A percentile compares a stretch with the other conserved stretches of the same genome.
These are phyloP conservation scores for Dictyostelium brefeldianum DNA, from an alignment of 78 protist genomes.

Conservation along the genomic window DNA sequence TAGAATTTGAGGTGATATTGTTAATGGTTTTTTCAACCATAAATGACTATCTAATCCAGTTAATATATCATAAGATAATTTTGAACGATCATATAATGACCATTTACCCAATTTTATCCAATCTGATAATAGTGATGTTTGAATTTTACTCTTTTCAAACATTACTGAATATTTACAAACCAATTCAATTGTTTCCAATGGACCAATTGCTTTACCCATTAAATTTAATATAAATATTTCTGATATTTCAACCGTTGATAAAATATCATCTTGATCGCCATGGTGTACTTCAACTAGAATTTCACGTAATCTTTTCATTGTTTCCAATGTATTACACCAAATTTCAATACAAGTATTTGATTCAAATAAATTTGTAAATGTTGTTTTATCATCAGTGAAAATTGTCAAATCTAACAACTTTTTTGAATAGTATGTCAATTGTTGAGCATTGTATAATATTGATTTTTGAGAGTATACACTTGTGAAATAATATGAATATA, in stretches of 20 bases:
- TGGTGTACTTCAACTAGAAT: neutral
- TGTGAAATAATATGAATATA: conserved; percentile 8
- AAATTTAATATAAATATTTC: neutral
- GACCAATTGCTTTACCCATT: conserved; percentile 71
- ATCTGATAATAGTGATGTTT: conserved; percentile 11
- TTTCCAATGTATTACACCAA: conserved; percentile 29
- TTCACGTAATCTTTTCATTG: neutral
- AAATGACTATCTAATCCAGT: conserved; percentile 44
- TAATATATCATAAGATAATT: conserved; percentile 50
- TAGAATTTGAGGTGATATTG: conserved; percentile 61
- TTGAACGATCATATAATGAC: conserved; percentile 43
- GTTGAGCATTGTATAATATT: conserved; percentile 4
- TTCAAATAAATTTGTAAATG: conserved; percentile 12
- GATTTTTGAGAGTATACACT: conserved; percentile 15
- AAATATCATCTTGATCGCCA: neutral
- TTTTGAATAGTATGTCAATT: neutral
- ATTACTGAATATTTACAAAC: neutral
- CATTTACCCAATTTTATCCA: conserved; percentile 69
- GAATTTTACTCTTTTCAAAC: conserved; percentile 31
- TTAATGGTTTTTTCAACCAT: conserved; percentile 74
- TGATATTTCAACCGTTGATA: conserved; percentile 10
- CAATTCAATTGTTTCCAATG: conserved; percentile 57
- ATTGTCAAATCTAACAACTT: conserved; percentile 19
- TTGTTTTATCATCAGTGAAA: conserved; percentile 26
- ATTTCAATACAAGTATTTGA: conserved; percentile 2